A percentile compares a stretch with the other conserved stretches of the same genome.
These are phyloP conservation scores for Linderniella brevidens DNA, from an alignment of 257 asterid genomes.

Conservation along the genomic window DNA sequence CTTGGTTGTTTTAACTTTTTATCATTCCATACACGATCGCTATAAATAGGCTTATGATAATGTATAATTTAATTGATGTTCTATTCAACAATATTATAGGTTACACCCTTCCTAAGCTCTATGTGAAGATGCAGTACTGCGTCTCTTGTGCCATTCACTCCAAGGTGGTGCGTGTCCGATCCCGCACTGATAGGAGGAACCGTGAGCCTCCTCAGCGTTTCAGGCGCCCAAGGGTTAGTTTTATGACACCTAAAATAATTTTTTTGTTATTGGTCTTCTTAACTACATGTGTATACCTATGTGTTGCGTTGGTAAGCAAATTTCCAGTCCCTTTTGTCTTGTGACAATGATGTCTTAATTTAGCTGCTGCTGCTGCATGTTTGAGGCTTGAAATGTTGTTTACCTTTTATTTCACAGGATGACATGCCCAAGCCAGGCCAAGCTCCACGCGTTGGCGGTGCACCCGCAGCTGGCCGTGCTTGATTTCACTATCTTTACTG, in stretches of 20 bases:
- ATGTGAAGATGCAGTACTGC: constrained; percentile 79
- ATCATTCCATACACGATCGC: too few relatives aligned
- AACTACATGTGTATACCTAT: background rate
- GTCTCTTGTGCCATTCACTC: constrained; percentile 86
- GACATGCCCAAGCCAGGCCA: constrained; percentile 64
- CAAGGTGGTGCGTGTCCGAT: constrained; percentile 86
- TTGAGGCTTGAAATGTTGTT: background rate
- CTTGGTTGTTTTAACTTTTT: too few relatives aligned
- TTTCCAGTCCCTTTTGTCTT: too few relatives aligned
- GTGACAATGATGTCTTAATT: too few relatives aligned
- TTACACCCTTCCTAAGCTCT: constrained; percentile 67
- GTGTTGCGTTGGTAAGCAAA: too few relatives aligned
- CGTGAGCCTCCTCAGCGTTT: constrained; percentile 70
- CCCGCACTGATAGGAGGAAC: constrained; percentile 60
- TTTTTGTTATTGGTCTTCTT: background rate
- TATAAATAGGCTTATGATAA: too few relatives aligned
- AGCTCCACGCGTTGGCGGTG: constrained; percentile 51
- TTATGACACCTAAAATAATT: background rate
- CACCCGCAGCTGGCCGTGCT: constrained; percentile 47
- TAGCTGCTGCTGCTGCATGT: background rate
- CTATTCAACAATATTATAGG: constrained; percentile 13
- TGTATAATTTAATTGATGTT: too few relatives aligned
- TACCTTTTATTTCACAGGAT: constrained; percentile 22
- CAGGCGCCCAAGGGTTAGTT: constrained; percentile 46
- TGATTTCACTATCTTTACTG: constrained; percentile 11